Percentiles rank a stretch among this genome's conserved stretches.
These are phyloP conservation scores for Jatropha multifida DNA, from an alignment of 441 rosid genomes.

Conservation along the genomic window DNA sequence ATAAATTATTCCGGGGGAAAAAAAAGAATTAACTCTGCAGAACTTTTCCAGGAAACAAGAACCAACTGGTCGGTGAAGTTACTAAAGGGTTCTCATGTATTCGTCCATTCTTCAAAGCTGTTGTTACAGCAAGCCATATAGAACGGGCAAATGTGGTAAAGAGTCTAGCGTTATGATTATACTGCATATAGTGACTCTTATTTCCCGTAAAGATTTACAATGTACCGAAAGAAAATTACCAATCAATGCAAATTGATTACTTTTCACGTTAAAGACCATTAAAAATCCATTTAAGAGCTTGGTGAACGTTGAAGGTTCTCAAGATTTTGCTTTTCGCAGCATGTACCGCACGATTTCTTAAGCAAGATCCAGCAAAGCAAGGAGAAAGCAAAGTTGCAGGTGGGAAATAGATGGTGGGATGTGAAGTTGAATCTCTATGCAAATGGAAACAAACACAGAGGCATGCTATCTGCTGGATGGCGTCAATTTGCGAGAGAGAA, in stretches of 20 bases:
- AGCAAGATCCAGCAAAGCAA: background rate
- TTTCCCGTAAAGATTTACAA: too few relatives aligned
- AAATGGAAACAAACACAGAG: too few relatives aligned
- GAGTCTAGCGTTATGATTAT: too few relatives aligned
- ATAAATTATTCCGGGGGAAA: background rate
- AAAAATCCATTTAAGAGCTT: too few relatives aligned
- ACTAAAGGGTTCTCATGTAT: background rate
- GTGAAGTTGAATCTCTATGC: constrained; percentile 6
- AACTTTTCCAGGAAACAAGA: too few relatives aligned
- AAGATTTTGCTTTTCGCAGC: constrained; percentile 17
- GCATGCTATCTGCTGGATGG: constrained; percentile 21
- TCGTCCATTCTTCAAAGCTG: background rate
- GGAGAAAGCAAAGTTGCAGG: constrained; percentile 11
- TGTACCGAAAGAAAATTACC: too few relatives aligned
- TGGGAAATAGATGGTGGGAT: constrained; percentile 21
- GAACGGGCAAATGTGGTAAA: background rate
- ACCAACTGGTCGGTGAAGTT: background rate
- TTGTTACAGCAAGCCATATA: background rate
- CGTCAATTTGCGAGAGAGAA: constrained; percentile 22
- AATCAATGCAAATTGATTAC: background rate
- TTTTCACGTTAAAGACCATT: background rate
- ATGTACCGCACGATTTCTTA: constrained; percentile 16
- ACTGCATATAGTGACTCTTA: too few relatives aligned
- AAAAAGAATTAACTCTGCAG: background rate
- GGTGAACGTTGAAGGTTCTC: background rate